Conservation (phyloP, 2,329 filamentous ascomycete genomes). For the Exophiala spinifera region DNA sequence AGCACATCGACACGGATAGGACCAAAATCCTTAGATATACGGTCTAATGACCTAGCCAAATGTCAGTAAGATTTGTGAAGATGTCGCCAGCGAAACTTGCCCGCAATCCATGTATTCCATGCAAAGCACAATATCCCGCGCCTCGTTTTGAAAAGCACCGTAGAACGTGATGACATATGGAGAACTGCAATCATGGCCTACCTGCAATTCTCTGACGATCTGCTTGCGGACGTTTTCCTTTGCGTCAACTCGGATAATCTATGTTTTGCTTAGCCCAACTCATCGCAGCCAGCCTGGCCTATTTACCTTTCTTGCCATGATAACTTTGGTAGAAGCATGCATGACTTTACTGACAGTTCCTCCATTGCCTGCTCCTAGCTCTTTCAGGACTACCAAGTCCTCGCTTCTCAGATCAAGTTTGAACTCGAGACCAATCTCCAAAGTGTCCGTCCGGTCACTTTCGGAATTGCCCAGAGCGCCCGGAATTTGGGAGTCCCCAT, state of each 20-base stretch:
- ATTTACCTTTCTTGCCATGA: conserved; percentile 93
- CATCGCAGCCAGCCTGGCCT: conserved; percentile 6
- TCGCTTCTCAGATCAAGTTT: conserved; percentile 87
- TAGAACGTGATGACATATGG: conserved; percentile 98
- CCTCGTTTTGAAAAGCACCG: conserved; percentile 92
- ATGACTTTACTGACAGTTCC: conserved; percentile 98
- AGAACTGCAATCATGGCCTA: conserved; percentile 97
- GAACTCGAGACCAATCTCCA: conserved; percentile 98
- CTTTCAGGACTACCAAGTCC: conserved; percentile 88
- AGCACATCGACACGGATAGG: conserved; percentile 93
- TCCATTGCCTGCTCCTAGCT: conserved; percentile 92
- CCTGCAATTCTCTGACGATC: conserved; percentile 94
- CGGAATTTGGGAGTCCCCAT: conserved; percentile 63
- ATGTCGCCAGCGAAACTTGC: conserved; percentile 56
- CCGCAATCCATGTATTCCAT: conserved; percentile 99
- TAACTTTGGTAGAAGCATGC: conserved; percentile 88
- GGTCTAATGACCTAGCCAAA: conserved; percentile 72
- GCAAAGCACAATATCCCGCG: conserved; percentile 97
- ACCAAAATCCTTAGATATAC: conserved; percentile 90
- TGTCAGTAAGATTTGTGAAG: conserved; percentile 18
- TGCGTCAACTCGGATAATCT: conserved; percentile 97
- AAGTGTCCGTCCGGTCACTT: conserved; percentile 62
- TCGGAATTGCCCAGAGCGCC: conserved; percentile 58
- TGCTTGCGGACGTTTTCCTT: conserved; percentile 96
- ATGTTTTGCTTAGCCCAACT: conserved; percentile 27